Conservation (phyloP, 331 rosid genomes). For the Erythrophleum ivorense region DNA sequence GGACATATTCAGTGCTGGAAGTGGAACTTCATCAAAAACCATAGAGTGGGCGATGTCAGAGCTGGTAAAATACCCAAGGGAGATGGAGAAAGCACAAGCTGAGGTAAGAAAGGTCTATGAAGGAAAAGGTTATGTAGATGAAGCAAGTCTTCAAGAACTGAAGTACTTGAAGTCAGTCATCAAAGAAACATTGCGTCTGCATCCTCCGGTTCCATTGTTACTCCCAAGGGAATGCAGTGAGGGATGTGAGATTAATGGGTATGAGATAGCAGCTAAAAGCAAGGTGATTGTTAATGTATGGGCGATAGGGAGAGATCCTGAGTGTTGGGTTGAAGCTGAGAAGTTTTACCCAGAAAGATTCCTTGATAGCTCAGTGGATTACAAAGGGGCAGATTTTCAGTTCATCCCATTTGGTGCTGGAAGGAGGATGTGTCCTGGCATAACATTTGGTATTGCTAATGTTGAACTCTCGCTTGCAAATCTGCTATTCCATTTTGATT, state of each 20-base stretch:
- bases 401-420: conserved; percentile 59
- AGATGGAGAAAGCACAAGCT: conserved; percentile 53
- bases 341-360: conserved; percentile 49
- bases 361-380: conserved; percentile 37
- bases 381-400: conserved; percentile 39
- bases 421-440: conserved; percentile 67
- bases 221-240: conserved; percentile 45
- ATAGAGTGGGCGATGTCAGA: conserved; percentile 64
- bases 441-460: conserved; percentile 50
- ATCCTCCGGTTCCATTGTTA: conserved; percentile 44
- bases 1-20: conserved; percentile 66
- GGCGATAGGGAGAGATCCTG: conserved; percentile 53
- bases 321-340: conserved; percentile 40
- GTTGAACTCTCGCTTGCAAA: conserved; percentile 52
- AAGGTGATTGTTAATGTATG: conserved; percentile 46
- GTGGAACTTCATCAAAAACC: conserved; percentile 59
- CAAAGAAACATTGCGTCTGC: conserved; percentile 64
- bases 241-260: conserved; percentile 39
- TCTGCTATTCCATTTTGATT: conserved; percentile 57
- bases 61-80: conserved; percentile 52
- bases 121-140: conserved; percentile 49
- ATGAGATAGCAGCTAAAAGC: conserved; percentile 35
- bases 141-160: conserved; percentile 46
- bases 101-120: conserved; percentile 51
- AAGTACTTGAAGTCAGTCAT: conserved; percentile 48